Conservation (phyloP, 345 rosid genomes). For the Xanthoceras sorbifolium region DNA sequence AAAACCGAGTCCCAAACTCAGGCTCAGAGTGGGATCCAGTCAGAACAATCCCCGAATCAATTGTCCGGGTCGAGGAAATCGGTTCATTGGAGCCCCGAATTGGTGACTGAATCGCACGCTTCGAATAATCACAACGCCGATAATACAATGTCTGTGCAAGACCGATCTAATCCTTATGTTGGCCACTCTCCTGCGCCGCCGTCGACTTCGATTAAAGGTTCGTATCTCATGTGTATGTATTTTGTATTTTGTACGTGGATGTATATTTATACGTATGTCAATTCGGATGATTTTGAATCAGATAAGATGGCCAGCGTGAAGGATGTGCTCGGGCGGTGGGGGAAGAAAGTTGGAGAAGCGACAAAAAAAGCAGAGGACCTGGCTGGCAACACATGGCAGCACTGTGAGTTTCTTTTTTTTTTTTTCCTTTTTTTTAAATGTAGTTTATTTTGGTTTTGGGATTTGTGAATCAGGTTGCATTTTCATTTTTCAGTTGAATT, state of each 20-base stretch:
- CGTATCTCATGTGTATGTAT: background rate
- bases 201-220: conserved; percentile 55
- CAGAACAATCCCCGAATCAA: conserved; percentile 28
- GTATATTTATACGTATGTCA: background rate
- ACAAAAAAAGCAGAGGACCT: conserved; percentile 51
- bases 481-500: background rate
- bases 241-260: background rate
- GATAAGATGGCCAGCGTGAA: conserved; percentile 49
- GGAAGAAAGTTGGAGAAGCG: conserved; percentile 45
- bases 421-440: background rate
- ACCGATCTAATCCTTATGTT: conserved; percentile 58
- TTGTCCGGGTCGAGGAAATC: conserved; percentile 52
- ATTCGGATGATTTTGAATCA: conserved; percentile 32
- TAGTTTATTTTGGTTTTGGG: background rate
- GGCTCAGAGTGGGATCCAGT: conserved; percentile 28
- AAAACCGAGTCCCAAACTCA: conserved; percentile 16
- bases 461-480: background rate
- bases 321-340: conserved; percentile 46
- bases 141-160: conserved; percentile 15
- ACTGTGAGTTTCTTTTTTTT: conserved; percentile 29
- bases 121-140: conserved; percentile 19
- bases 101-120: conserved; percentile 56
- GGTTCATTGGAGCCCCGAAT: conserved; percentile 75
- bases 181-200: conserved; percentile 40
- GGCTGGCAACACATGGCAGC: conserved; percentile 46